Conservation (phyloP, 345 rosid species). For the Eucalyptus paniculata region DNA sequence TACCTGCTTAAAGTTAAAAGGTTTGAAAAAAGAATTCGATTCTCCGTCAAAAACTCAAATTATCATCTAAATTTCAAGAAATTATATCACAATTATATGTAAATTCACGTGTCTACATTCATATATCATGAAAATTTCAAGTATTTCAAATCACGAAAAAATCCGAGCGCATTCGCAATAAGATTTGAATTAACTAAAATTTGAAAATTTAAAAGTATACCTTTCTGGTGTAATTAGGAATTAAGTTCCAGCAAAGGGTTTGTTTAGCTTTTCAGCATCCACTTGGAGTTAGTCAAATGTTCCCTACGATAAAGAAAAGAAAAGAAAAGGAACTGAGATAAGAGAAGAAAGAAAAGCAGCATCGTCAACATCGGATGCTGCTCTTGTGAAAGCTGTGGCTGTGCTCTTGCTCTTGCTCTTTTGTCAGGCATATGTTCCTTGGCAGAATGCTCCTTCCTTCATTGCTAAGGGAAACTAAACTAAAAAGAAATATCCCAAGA, state of each 20-base stretch:
- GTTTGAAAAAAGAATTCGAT: neutral
- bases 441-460: neutral
- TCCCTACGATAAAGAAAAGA: neutral
- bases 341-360: neutral
- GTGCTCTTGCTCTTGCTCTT: neutral
- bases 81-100: neutral
- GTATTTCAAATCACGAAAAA: neutral
- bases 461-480: neutral
- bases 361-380: neutral
- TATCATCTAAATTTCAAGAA: neutral
- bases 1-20: too few relatives aligned
- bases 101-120: neutral
- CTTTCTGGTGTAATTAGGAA: neutral
- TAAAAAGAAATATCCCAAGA: neutral
- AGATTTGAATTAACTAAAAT: neutral
- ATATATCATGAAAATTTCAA: neutral
- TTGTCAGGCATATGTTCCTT: neutral
- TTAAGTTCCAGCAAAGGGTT: neutral
- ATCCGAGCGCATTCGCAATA: neutral
- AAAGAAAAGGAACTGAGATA: neutral
- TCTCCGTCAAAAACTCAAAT: neutral
- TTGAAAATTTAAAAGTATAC: neutral
- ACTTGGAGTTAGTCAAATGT: neutral
- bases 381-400: neutral
- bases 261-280: neutral